A percentile compares a stretch with the other conserved stretches of the same genome.
phyloP scores from a whole-genome alignment of 192 early-diverging fungal genomes.

The Backusella morwellensis region DNA sequence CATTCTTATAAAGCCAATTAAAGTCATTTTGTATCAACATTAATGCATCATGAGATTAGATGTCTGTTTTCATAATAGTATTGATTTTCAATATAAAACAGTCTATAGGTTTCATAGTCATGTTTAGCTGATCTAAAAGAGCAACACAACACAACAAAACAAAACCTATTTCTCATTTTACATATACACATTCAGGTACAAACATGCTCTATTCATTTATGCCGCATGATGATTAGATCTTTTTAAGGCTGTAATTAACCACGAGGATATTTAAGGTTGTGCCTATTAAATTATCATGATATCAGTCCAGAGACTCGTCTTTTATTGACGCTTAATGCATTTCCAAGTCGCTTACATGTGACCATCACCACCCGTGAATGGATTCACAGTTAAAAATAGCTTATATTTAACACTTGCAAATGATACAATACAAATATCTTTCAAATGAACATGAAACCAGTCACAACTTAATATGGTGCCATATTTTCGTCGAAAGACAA shows the following conservation, averaged over 20 bases:
- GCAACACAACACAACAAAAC: no score
- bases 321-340: neutral
- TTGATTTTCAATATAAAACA: neutral
- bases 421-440: no score
- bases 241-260: neutral
- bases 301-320: neutral
- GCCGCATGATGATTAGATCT: neutral
- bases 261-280: neutral
- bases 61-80: neutral
- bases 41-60: neutral
- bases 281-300: no score
- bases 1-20: neutral
- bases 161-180: no score
- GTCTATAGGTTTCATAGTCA: neutral
- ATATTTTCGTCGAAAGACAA: no score
- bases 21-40: neutral
- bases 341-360: neutral
- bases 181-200: neutral
- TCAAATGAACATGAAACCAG: no score
- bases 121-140: no score
- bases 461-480: no score
- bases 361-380: neutral
- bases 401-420: neutral
- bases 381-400: neutral
- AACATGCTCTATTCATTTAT: neutral